Evolutionary conservation across 2,329 filamentous ascomycete species (phyloP), one percentile per base, ranked within the genome.

Genomic region (Orbilia ellipsospora): DNA sequence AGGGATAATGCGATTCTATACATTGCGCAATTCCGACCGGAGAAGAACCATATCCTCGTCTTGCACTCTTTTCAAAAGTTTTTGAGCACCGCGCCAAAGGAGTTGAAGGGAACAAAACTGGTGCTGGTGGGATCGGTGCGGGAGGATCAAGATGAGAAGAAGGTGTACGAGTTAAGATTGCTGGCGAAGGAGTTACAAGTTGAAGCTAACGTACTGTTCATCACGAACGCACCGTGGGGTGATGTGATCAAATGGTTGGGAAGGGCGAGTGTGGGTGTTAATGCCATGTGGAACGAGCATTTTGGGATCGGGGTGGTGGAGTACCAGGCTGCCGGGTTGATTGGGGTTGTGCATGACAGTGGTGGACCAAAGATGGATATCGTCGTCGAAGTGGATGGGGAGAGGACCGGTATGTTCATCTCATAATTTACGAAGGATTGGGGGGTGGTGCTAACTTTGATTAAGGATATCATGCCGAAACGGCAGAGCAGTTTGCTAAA

Each of bases 221-320:
- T 96, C 77, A 90, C 93, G 67, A 94, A 99, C 81, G 94, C 93
- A 0, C 89, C 91, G 26, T 99, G 94, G 93, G 89, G 91, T 2
- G 88, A 93, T 78, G 92, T 99, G 63, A 85, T 97, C 8, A 87
- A 91, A 36, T 93, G 92, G 88, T 85, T 98, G 75, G 85, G 88
- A 63, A 89, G 85, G 77, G 90, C 91, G 2, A 94, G 89, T 16
- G 88, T 99, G 1, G 95, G 95, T 59, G 93, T 96, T 31, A 99
- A 99, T 80, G 93, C 92, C 80, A 99, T 99, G 95, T 99, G 95
- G 94, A 98, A 97, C 82, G 95, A 99, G 84, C 95, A 99, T 82
- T 99, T 99, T 81, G 95, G 95, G 20, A 99, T 99, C 73, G 95
- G 95, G 0, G 94, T 98, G 15, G 95, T 99, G 48, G 95, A 99